Conservation (phyloP, 2,329 filamentous ascomycete genomes). For the Dothiorella sarmentorum region DNA sequence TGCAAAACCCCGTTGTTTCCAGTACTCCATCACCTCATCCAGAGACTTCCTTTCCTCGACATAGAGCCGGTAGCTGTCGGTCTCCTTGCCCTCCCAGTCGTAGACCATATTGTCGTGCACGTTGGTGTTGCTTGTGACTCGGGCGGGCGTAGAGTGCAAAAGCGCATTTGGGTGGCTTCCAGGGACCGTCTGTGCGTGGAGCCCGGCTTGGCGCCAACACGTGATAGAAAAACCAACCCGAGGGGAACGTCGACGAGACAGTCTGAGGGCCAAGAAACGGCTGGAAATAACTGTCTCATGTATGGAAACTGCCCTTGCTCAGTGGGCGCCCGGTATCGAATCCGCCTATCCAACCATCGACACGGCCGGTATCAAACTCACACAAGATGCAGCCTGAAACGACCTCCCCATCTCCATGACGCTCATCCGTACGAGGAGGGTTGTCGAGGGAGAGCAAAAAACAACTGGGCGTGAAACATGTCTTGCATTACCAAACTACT, state of each 20-base stretch:
- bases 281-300: not conserved
- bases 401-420: not conserved
- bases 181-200: too few relatives aligned
- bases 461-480: not conserved
- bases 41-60: slow-evolving; percentile 71
- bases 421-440: too few relatives aligned
- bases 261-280: not conserved
- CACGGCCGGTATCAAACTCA: not conserved
- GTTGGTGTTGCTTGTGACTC: not conserved
- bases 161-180: too few relatives aligned
- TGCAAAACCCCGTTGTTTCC: slow-evolving; percentile 60
- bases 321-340: not conserved
- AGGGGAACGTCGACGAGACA: not conserved
- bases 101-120: slow-evolving; percentile 14
- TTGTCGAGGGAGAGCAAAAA: too few relatives aligned
- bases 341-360: not conserved
- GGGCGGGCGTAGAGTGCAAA: slow-evolving; percentile 3
- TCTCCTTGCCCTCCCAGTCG: slow-evolving; percentile 61
- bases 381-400: not conserved
- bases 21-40: slow-evolving; percentile 70
- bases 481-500: slow-evolving; percentile 14
- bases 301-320: too few relatives aligned
- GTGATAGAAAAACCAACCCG: too few relatives aligned
- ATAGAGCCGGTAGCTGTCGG: slow-evolving; percentile 67
- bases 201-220: too few relatives aligned